Conservation (phyloP, 345 rosid genomes). For the Barbarea vulgaris region DNA sequence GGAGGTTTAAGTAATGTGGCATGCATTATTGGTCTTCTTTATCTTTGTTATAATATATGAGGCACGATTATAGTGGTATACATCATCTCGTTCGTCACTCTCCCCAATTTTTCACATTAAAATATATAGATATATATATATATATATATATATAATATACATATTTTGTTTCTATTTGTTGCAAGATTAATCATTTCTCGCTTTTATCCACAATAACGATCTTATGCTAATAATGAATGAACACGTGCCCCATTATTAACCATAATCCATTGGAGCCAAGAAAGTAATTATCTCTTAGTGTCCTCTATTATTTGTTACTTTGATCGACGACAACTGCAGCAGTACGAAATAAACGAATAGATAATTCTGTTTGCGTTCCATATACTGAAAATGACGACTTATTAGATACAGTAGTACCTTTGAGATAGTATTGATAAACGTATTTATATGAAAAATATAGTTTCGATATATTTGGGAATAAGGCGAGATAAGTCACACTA, state of each 20-base stretch:
- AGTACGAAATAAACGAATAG: not conserved
- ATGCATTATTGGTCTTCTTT: constrained; percentile 41
- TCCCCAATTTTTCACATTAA: constrained; percentile 12
- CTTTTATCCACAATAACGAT: constrained; percentile 31
- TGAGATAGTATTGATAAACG: not conserved
- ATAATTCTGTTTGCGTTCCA: not conserved
- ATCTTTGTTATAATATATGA: constrained; percentile 18
- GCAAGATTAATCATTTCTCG: constrained; percentile 7
- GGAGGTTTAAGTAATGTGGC: constrained; percentile 35
- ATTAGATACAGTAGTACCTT: not conserved
- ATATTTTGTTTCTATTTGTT: constrained; percentile 4
- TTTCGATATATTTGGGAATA: not conserved
- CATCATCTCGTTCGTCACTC: constrained; percentile 45
- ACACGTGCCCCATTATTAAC: constrained; percentile 35
- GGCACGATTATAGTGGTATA: constrained; percentile 42
- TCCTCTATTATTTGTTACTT: not conserved
- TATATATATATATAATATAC: too few species aligned
- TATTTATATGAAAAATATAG: too few species aligned
- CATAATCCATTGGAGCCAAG: not conserved
- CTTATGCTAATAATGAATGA: constrained; percentile 16
- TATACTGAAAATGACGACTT: not conserved
- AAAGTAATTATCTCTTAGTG: not conserved
- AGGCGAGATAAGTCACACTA: not conserved
- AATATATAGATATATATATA: not conserved
- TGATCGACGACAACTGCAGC: not conserved